Conservation (phyloP, 805 yeast species). For the Suhomyces sp. region DNA sequence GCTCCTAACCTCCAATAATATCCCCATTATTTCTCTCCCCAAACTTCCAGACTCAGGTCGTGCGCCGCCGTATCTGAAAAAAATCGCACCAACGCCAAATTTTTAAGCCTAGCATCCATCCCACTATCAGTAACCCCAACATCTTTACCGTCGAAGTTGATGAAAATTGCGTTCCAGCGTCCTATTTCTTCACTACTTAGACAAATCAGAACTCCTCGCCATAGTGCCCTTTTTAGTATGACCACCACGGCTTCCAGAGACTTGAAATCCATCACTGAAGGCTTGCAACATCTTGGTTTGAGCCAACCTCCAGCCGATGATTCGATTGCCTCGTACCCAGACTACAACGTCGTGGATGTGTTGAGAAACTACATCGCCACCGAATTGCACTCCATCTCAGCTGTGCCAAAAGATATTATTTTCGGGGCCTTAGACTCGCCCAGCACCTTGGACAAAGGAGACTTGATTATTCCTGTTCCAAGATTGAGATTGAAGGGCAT, state of each 20-base stretch:
- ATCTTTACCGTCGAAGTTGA: no score
- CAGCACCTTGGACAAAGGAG: conserved; percentile 84
- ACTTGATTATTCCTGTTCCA: conserved; percentile 88
- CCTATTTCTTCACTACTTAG: no score
- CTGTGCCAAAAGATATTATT: conserved; percentile 67
- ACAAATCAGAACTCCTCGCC: no score
- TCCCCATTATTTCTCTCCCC: no score
- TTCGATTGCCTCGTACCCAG: conserved; percentile 65
- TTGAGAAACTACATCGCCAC: conserved; percentile 86
- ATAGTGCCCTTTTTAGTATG: no score
- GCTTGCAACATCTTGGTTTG: conserved; percentile 38
- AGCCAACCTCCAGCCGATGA: conserved; percentile 41
- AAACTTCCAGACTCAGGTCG: no score
- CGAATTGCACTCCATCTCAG: conserved; percentile 71
- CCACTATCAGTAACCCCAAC: no score
- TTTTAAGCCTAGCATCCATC: no score
- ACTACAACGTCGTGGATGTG: conserved; percentile 77
- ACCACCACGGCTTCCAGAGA: conserved; percentile 1
- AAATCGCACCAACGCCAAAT: no score
- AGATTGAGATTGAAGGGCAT: conserved; percentile 76
- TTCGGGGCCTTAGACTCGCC: conserved; percentile 89
- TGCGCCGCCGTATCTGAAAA: no score
- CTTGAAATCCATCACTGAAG: conserved; percentile 26
- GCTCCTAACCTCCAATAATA: no score
- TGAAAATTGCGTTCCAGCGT: no score